Conservation (phyloP, 2,329 filamentous ascomycete genomes). For the Diaporthe amygdali region DNA sequence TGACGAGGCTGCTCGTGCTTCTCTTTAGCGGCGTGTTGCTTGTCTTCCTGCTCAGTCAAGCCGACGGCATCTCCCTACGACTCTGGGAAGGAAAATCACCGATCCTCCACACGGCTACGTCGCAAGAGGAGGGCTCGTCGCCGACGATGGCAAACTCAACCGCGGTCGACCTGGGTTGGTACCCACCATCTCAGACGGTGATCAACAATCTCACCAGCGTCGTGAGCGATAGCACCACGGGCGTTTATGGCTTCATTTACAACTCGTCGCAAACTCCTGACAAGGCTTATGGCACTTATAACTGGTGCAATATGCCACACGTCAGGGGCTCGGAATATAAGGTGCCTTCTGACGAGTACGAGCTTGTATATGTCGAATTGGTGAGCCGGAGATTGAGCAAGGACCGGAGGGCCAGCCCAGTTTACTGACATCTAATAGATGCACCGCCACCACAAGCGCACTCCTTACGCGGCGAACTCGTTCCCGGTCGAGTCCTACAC, state of each 20-base stretch:
- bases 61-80: background rate
- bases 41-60: background rate
- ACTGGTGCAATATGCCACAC: conserved; percentile 90
- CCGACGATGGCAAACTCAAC: conserved; percentile 10
- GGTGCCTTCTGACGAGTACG: conserved; percentile 57
- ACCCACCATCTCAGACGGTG: conserved; percentile 31
- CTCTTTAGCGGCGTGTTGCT: conserved; percentile 10
- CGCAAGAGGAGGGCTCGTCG: background rate
- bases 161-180: conserved; percentile 32
- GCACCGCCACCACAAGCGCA: conserved; percentile 85
- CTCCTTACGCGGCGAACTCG: conserved; percentile 77
- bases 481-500: conserved; percentile 75
- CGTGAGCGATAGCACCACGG: conserved; percentile 42
- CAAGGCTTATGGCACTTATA: conserved; percentile 67
- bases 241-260: conserved; percentile 77
- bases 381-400: conserved; percentile 45
- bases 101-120: background rate
- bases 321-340: conserved; percentile 71
- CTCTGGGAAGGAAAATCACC: background rate
- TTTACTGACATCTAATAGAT: conserved; percentile 50
- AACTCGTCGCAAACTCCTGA: conserved; percentile 66
- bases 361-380: conserved; percentile 77
- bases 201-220: conserved; percentile 36
- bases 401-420: no score
- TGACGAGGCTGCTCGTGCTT: conserved; percentile 15